A percentile compares a stretch with the other conserved stretches of the same genome.
phyloP scores from a whole-genome alignment of 2,329 filamentous ascomycete genomes.

The Diaporthe destruens region DNA sequence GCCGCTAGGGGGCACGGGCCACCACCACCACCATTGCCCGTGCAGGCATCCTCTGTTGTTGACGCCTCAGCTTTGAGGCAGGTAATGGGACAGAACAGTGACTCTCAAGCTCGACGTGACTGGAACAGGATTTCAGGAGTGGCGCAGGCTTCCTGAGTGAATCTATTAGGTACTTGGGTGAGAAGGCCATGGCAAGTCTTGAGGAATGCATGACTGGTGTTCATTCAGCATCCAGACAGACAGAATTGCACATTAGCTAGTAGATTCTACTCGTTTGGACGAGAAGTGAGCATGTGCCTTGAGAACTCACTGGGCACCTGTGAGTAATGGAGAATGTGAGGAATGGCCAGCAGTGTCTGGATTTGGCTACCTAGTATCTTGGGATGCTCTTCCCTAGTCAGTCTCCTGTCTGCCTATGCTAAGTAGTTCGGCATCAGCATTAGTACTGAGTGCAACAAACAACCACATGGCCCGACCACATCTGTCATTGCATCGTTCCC shows the following conservation, averaged over 20 bases:
- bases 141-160: not conserved
- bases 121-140: not conserved
- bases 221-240: not conserved
- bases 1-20: not conserved
- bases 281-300: not conserved
- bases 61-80: not conserved
- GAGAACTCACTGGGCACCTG: no score
- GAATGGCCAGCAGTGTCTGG: not conserved
- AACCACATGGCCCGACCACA: not conserved
- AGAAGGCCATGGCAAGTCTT: not conserved
- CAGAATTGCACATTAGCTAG: no score
- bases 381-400: not conserved
- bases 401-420: not conserved
- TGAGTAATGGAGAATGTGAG: not conserved
- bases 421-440: not conserved
- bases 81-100: not conserved
- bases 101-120: not conserved
- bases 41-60: not conserved
- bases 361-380: not conserved
- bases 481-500: no score
- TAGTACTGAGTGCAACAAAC: no score
- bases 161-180: no score
- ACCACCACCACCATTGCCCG: not conserved
- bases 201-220: not conserved
- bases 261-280: not conserved